Evolutionary conservation across 768 basidiomycete species (phyloP), one percentile per base, ranked within the genome.

Genomic region (Porphyrellus cyaneotinctus): DNA sequence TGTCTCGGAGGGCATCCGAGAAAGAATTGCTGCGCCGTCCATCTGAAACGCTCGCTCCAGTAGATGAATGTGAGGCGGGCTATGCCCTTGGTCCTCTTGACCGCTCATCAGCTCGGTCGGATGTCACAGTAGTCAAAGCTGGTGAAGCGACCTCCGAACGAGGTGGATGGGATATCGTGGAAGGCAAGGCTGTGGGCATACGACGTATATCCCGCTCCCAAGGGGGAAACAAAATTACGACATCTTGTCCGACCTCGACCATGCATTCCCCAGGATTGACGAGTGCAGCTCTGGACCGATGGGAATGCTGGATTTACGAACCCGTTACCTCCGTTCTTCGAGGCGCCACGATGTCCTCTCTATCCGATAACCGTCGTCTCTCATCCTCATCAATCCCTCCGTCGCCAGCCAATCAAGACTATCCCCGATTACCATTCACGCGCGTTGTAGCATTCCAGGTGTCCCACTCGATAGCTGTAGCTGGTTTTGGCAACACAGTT

Each of bases 231-330:
- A 75, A 64, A 65, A 56, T 62, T 15, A 37, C 54, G 14, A 52
- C 52, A 0, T 43, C 52, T 11, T 39, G 43, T 43, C 22, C 52
- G 7, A 59, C 65, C 31, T 52, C 62, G 20, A 49, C 59, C 24
- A 47, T 47, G 11, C 45, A 33, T 47, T 53, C 22, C 18, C 53
- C 47, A 42, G 87, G 86, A 14, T 68, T 91, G 53, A 82, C 86
- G 18, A 60, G 72, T 26, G 76, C 85, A 12, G 84, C 83, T 23
- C 68, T 92, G 36, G 87, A 91, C 51, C 74, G 90, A 49, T 93
- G 91, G 91, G 89, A 93, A 58, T 58, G 87, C 26, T 93, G 91
- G 91, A 78, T 75, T 35, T 85, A 88, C 60, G 87, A 92, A 58
- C 81, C 82, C 10, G 69, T 74, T 6, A 66, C 72, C 15, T 70